Evolutionary conservation across 306 rosid species (phyloP), one percentile per base, ranked within the genome.

Genomic region (Dalbergia oliveri): DNA sequence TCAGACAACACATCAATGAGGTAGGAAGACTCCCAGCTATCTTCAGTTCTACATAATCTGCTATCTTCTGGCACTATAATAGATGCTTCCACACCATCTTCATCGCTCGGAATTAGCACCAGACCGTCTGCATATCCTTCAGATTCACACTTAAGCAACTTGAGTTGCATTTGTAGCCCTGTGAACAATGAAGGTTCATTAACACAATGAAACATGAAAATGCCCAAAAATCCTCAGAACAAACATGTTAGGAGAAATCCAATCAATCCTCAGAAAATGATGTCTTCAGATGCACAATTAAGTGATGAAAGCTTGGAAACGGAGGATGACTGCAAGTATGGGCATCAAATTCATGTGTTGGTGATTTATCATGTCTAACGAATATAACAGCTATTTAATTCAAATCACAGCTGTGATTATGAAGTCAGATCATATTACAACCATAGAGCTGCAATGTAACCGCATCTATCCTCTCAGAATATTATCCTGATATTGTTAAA

Each of bases 131-230:
- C 88, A 45, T 84, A 84, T 11, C 89, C 87, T 64, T 93, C 93
- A 15, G 97, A 89, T 86, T 88, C 99, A 78, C 77, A 75, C 92
- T 90, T 96, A 74, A 96, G 93, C 86, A 93, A 81, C 88, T 90
- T 88, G 87, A 96, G 98, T 86, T 96, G 99, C 93, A 90, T 87
- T 73, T 97, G 90, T 72, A 96, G 99, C 73, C 97, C 99, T 96
- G 76, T 33, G 44, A 82, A 66, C 67, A 85, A 54, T 44, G 31
- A 47, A 66, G 10, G 37, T 16, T 65, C 16, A 56, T 72, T n/a
- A 77, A 54, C 68, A 64, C 65, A 72, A 73, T 56, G 54, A 68
- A 82, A 64, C 34, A 1, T 47, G 23, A 45, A 72, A 54, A 13
- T 57, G 14, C 23, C 6, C 9, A 53, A 11, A 35, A 26, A 14